Evolutionary conservation across 306 rosid species (phyloP), one percentile per base, ranked within the genome.

Genomic region (Trichosanthes truncata): DNA sequence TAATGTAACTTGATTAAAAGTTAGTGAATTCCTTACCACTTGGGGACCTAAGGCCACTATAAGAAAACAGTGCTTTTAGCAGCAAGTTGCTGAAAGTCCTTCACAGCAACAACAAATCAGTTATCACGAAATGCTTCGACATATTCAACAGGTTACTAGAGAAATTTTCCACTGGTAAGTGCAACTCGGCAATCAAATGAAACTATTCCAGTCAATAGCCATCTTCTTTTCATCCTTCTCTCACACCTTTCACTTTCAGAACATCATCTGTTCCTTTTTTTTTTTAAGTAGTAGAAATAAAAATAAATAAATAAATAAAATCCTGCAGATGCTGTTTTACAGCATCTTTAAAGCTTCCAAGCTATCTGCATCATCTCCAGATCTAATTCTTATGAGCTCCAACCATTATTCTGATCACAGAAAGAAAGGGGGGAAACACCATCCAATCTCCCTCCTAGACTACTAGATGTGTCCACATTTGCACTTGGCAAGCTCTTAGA

Each of bases 1-100:
- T 36, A 76, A 52, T 76, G 79, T 74, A 49, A 73, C 78, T 73
- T 49, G 61, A 48, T 26, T 74, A 17, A 49, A 49, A 17, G 21
- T 12, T 45, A 25, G 57, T 72, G 57, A 35, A 36, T 66, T 66
- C 48, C 41, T 68, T 41, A 21, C 35, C 75, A 68, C 31, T 68
- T 41, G 53, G 35, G 48, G 20, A 40, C 52, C 53, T 21, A 41
- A 68, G 40, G 49, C 74, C 33, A n/a, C 52, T 40, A n/a, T n/a
- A 40, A n/a, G 49, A 68, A 60, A 67, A 65, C 18, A n/a, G 74
- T 38, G 14, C 48, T 18, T 18, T 36, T 36, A 66, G 73, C 46
- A 66, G 7, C 73, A 66, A 66, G 26, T 66, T 66, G 26, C 73
- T 36, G 73, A 35, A 36, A 38, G 46, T 60, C 18, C 69, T 62